Conservation (phyloP, 805 yeast species). For the Teunomyces pallodes region DNA sequence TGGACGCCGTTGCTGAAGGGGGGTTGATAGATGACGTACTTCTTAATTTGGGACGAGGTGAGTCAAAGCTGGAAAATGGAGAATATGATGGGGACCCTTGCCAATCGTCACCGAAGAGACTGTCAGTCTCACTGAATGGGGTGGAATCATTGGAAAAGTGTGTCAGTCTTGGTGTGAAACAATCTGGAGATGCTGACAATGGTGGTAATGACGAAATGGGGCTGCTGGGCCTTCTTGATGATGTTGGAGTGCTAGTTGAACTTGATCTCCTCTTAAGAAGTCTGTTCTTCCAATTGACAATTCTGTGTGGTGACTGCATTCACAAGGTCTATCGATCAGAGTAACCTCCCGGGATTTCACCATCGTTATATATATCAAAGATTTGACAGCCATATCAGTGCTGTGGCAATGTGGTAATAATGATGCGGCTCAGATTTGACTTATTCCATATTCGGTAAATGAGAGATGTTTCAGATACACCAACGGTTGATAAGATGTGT, state of each 20-base stretch:
- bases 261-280: background rate
- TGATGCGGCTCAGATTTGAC: background rate
- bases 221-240: background rate
- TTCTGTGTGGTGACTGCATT: constrained; percentile 1
- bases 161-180: background rate
- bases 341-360: background rate
- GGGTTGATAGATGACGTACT: constrained; percentile 21
- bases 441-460: background rate
- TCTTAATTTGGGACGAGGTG: constrained; percentile 19
- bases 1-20: constrained; percentile 1
- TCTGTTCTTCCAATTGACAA: background rate
- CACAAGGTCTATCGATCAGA: background rate
- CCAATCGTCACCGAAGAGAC: background rate
- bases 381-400: background rate
- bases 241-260: background rate
- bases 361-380: background rate
- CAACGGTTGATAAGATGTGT: background rate
- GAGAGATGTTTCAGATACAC: background rate
- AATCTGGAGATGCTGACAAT: background rate
- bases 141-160: background rate
- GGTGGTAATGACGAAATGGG: background rate
- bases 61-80: background rate
- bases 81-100: background rate
- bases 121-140: constrained; percentile 1
- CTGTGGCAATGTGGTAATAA: background rate